Evolutionary conservation across 495 filamentous ascomycete species (phyloP).

Genomic region (Parmelia sp.): DNA sequence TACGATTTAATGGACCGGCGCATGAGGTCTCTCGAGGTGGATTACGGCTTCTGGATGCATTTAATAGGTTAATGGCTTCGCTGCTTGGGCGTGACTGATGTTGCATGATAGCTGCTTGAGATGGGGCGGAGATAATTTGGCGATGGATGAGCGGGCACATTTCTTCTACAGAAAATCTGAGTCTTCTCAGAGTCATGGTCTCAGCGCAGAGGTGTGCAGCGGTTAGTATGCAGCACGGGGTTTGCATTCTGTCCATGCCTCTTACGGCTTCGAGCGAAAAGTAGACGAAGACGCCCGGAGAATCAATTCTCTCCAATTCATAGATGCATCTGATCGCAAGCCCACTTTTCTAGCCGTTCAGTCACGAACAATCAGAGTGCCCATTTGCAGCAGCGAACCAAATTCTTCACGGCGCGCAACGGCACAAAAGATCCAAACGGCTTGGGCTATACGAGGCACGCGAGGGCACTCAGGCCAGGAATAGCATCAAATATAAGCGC

Average conservation of each 20-base stretch:
- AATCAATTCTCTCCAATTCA: neutral
- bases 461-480: neutral
- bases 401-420: too few relatives aligned
- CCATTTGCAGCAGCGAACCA: neutral
- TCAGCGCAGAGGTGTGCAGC: too few relatives aligned
- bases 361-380: neutral
- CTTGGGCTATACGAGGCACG: too few relatives aligned
- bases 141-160: too few relatives aligned
- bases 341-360: neutral
- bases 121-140: too few relatives aligned
- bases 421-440: too few relatives aligned
- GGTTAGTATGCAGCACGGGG: neutral
- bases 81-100: neutral
- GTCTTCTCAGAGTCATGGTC: too few relatives aligned
- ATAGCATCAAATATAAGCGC: neutral
- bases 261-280: neutral
- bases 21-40: neutral
- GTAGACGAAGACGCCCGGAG: neutral
- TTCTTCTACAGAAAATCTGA: neutral
- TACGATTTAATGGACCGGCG: neutral
- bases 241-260: neutral
- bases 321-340: neutral
- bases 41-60: neutral
- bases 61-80: neutral
- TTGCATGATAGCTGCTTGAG: neutral